Conservation (phyloP, 352 stramenopile genomes). For the Elongisporangium senticosum region DNA sequence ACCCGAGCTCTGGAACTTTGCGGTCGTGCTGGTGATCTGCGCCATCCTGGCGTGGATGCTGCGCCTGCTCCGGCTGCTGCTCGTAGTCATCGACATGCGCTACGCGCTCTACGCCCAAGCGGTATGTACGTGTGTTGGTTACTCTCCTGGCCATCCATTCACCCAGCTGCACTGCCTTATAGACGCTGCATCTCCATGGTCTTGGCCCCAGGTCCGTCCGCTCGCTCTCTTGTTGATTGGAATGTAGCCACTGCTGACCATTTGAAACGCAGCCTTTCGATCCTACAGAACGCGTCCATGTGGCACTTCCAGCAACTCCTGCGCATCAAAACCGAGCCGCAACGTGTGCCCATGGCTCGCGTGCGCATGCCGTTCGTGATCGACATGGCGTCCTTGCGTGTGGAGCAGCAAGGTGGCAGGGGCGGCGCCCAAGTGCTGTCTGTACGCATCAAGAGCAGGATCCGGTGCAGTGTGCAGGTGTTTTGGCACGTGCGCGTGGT, state of each 20-base stretch:
- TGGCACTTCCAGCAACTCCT: constrained; percentile 66
- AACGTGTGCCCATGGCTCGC: constrained; percentile 30
- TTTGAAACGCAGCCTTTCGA: constrained; percentile 25
- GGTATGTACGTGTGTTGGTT: constrained; percentile 17
- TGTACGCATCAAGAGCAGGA: constrained; percentile 17
- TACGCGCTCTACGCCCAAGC: constrained; percentile 31
- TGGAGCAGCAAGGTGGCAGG: constrained; percentile 4
- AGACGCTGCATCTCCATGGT: constrained; percentile 19
- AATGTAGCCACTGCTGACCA: not conserved
- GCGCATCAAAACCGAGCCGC: constrained; percentile 30
- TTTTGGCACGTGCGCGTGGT: constrained; percentile 26
- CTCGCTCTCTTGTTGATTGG: not conserved
- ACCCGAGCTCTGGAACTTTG: constrained; percentile 60
- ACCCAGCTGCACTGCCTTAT: not conserved
- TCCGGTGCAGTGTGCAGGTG: constrained; percentile 22
- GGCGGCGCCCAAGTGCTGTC: constrained; percentile 11
- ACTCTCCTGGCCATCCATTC: not conserved
- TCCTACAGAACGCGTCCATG: constrained; percentile 47
- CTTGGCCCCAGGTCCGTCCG: constrained; percentile 19
- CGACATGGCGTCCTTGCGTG: constrained; percentile 20
- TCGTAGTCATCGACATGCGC: constrained; percentile 33
- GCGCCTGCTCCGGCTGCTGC: constrained; percentile 30
- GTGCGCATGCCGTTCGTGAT: constrained; percentile 44
- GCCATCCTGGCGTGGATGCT: constrained; percentile 35
- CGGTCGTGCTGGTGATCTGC: constrained; percentile 34